phyloP scores from a whole-genome alignment of 208 protist genomes.

The Trypanosoma rangeli region DNA sequence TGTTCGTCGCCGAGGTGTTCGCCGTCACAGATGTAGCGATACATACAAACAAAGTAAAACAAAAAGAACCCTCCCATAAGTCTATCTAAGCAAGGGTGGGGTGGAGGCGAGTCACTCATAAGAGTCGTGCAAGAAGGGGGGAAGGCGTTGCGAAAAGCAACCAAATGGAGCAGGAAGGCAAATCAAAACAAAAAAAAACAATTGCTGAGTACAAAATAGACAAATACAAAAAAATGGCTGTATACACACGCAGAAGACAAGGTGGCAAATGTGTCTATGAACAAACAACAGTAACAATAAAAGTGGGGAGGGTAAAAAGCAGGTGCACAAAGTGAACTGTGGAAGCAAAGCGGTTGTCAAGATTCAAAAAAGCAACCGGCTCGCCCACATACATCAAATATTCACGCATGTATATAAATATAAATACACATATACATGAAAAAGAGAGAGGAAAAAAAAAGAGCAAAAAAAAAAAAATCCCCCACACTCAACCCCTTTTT shows the following conservation, averaged over 20 bases:
- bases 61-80: too few relatives aligned
- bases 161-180: not conserved
- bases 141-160: not conserved
- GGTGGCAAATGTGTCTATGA: not conserved
- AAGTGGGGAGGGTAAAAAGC: not conserved
- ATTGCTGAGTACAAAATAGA: too few relatives aligned
- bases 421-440: constrained; percentile 15
- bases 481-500: not conserved
- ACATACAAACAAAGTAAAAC: too few relatives aligned
- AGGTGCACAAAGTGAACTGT: too few relatives aligned
- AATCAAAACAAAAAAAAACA: not conserved
- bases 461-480: constrained; percentile 19
- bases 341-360: too few relatives aligned
- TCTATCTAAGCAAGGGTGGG: not conserved
- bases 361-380: too few relatives aligned
- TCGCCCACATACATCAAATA: too few relatives aligned
- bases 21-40: too few relatives aligned
- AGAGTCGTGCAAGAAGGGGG: not conserved
- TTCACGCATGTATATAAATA: constrained; percentile 13
- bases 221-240: too few relatives aligned
- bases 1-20: too few relatives aligned
- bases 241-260: not conserved
- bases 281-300: not conserved
- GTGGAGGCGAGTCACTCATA: too few relatives aligned
- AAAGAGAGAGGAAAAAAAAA: not conserved